phyloP scores from a whole-genome alignment of 2,329 filamentous ascomycete species.

The Alternaria gaisen region DNA sequence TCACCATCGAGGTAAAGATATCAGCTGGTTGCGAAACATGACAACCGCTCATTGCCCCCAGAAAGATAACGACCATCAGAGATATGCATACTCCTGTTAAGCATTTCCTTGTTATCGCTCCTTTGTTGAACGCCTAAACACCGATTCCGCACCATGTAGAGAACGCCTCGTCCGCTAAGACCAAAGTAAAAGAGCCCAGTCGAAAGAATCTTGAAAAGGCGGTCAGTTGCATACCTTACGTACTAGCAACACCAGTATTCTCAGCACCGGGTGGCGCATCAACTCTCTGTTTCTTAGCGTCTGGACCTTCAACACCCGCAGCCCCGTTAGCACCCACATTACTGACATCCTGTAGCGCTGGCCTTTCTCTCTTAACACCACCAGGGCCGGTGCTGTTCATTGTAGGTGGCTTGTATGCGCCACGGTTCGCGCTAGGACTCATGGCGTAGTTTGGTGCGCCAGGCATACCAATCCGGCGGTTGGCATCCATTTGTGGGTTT shows the following conservation, averaged over 20 bases:
- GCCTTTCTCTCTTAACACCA: slow-evolving; percentile 42
- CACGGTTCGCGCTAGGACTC: slow-evolving; percentile 56
- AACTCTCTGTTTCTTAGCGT: slow-evolving; percentile 54
- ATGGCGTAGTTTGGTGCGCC: slow-evolving; percentile 43
- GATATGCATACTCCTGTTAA: not conserved
- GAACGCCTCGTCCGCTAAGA: not conserved
- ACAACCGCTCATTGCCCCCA: not conserved
- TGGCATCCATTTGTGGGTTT: slow-evolving; percentile 58
- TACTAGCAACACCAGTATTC: slow-evolving; percentile 22
- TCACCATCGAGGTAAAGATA: not conserved
- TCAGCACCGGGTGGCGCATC: slow-evolving; percentile 37
- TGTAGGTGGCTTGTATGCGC: slow-evolving; percentile 57
- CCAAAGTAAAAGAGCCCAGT: not conserved
- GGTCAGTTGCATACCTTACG: not conserved
- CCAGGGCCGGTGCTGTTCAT: slow-evolving; percentile 28
- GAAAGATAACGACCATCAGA: not conserved
- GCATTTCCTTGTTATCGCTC: not conserved
- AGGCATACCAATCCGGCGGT: slow-evolving; percentile 61
- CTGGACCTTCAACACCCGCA: slow-evolving; percentile 39
- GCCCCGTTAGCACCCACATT: slow-evolving; percentile 48
- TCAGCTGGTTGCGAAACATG: not conserved
- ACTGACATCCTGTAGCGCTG: slow-evolving; percentile 57
- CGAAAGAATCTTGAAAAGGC: too few species aligned
- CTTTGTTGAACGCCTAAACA: not conserved
- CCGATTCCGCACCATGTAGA: not conserved